phyloP scores from a whole-genome alignment of 2,329 filamentous ascomycete genomes.

The Macroventuria anomochaeta region DNA sequence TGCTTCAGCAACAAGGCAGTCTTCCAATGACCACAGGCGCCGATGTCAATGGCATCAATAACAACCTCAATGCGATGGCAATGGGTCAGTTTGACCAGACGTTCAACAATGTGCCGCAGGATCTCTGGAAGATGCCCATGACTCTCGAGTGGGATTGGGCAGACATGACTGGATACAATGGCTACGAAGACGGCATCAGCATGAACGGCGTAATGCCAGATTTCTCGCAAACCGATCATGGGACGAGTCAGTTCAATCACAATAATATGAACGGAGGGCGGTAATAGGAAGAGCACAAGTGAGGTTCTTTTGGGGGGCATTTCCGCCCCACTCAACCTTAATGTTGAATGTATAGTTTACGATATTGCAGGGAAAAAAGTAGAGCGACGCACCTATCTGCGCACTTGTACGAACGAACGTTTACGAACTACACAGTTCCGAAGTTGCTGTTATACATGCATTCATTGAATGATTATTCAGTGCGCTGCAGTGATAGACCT shows the following conservation, averaged over 20 bases:
- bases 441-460: not conserved
- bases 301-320: not conserved
- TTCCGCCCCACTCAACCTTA: not conserved
- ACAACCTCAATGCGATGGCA: constrained; percentile 39
- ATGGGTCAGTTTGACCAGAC: constrained; percentile 74
- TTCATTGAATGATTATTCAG: no score
- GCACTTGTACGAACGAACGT: constrained; percentile 2
- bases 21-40: constrained; percentile 32
- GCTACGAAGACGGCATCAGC: constrained; percentile 47
- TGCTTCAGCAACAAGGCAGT: constrained; percentile 37
- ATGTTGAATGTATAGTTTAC: constrained; percentile 19
- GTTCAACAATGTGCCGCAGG: constrained; percentile 76
- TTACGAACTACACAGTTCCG: not conserved
- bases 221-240: constrained; percentile 34
- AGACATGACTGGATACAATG: constrained; percentile 51
- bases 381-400: not conserved
- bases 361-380: not conserved
- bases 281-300: not conserved
- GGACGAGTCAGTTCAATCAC: constrained; percentile 46
- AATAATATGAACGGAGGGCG: constrained; percentile 41
- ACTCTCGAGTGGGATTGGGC: constrained; percentile 90
- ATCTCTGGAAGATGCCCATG: constrained; percentile 95
- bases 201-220: constrained; percentile 50
- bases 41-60: constrained; percentile 32
- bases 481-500: not conserved